These are phyloP conservation scores for Purpureocillium lavendulum DNA, from an alignment of 2,329 filamentous ascomycete genomes.

Conservation along the genomic window DNA sequence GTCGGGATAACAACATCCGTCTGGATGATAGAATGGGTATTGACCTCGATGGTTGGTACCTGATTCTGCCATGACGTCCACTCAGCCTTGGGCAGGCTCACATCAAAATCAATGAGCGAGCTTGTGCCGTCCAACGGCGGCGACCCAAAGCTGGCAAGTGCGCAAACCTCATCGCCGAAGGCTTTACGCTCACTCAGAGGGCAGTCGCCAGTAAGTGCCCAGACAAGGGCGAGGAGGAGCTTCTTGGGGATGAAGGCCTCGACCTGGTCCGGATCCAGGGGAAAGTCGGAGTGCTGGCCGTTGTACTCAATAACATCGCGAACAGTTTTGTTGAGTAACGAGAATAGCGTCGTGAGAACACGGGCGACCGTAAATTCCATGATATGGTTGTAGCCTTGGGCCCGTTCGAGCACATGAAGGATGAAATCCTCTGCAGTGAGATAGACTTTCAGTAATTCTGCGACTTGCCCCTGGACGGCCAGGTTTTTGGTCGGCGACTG, in stretches of 20 bases:
- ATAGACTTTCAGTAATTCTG: constrained; percentile 68
- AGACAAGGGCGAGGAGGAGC: constrained; percentile 82
- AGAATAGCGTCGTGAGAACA: constrained; percentile 88
- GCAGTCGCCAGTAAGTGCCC: constrained; percentile 94
- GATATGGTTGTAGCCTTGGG: constrained; percentile 80
- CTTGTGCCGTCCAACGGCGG: constrained; percentile 69
- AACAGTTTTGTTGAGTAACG: constrained; percentile 87
- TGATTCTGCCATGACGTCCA: constrained; percentile 94
- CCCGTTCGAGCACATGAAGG: constrained; percentile 65
- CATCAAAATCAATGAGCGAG: constrained; percentile 94
- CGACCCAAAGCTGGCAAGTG: constrained; percentile 77
- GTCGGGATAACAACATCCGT: constrained; percentile 98
- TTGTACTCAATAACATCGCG: constrained; percentile 95
- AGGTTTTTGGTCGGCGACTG: constrained; percentile 72
- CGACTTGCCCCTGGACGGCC: constrained; percentile 69
- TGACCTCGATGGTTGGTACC: constrained; percentile 90
- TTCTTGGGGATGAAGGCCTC: constrained; percentile 91
- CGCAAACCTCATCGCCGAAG: constrained; percentile 79
- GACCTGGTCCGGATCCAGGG: constrained; percentile 80
- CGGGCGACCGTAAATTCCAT: constrained; percentile 96
- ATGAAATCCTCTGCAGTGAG: constrained; percentile 77
- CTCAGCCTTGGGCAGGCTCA: constrained; percentile 74
- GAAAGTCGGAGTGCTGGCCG: constrained; percentile 86
- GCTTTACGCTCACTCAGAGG: constrained; percentile 77
- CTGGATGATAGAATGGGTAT: constrained; percentile 95